Percentiles rank a stretch among this genome's conserved stretches.
Evolutionary conservation across 371 early-diverging fungal species (phyloP).

Genomic region (Thermomucor indicae-seudaticae): DNA sequence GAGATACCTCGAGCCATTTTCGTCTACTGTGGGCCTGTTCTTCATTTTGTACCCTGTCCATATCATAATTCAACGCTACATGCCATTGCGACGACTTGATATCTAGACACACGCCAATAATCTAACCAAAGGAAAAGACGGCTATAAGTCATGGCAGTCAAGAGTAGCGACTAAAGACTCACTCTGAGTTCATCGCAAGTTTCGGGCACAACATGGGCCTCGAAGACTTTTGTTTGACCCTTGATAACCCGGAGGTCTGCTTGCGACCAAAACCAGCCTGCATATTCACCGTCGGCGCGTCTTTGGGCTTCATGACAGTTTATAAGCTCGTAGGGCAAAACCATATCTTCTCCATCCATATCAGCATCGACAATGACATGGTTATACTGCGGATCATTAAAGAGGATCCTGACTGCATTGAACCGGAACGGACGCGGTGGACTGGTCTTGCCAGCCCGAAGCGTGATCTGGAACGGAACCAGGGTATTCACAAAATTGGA

Average conservation of each 20-base stretch:
- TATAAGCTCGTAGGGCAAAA: slow-evolving; percentile 7
- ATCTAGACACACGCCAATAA: slow-evolving; percentile 40
- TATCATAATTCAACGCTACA: slow-evolving; percentile 41
- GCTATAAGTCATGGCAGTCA: background rate
- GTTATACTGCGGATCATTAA: slow-evolving; percentile 51
- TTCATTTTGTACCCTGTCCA: slow-evolving; percentile 25
- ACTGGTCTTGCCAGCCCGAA: slow-evolving; percentile 24
- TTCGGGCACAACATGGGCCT: slow-evolving; percentile 56
- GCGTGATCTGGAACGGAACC: slow-evolving; percentile 28
- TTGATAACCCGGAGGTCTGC: slow-evolving; percentile 48
- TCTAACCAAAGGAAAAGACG: slow-evolving; percentile 13
- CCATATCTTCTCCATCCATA: slow-evolving; percentile 5
- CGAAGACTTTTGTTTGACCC: slow-evolving; percentile 56
- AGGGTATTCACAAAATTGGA: slow-evolving; percentile 30
- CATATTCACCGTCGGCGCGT: slow-evolving; percentile 21
- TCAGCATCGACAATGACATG: slow-evolving; percentile 18
- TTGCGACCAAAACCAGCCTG: slow-evolving; percentile 20
- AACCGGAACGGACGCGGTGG: slow-evolving; percentile 44
- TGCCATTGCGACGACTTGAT: slow-evolving; percentile 35
- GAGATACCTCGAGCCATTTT: slow-evolving; percentile 19
- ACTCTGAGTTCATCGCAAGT: slow-evolving; percentile 63
- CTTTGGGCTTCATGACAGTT: slow-evolving; percentile 17
- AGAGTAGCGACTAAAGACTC: background rate
- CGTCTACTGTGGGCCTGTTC: slow-evolving; percentile 26
- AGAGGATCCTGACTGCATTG: slow-evolving; percentile 44